Evolutionary conservation across 805 yeast species (phyloP).

Genomic region (Candida parachauliodes): DNA sequence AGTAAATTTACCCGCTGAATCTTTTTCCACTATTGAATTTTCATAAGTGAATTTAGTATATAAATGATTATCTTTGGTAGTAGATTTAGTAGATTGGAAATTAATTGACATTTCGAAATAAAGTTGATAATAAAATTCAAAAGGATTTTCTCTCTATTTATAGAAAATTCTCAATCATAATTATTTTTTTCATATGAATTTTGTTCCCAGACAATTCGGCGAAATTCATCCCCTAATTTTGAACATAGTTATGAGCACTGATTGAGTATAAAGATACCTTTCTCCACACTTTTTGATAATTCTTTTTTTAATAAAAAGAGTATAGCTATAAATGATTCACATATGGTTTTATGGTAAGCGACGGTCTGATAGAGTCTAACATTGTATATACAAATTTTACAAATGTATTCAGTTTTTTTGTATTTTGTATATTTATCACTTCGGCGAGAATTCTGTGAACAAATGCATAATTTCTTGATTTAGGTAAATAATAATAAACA

Average conservation of each 20-base stretch:
- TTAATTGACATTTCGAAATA: slow-evolving; percentile 29
- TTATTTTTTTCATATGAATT: slow-evolving; percentile 2
- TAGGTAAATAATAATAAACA: slow-evolving; percentile 4
- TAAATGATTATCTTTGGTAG: slow-evolving; percentile 48
- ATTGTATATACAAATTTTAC: neutral
- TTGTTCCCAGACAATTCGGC: neutral
- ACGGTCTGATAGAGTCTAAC: neutral
- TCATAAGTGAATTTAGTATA: slow-evolving; percentile 66
- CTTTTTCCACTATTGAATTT: slow-evolving; percentile 65
- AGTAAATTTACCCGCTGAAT: slow-evolving; percentile 44
- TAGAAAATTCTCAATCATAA: neutral
- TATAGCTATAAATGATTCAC: too few relatives aligned
- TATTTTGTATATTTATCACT: neutral
- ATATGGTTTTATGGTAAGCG: too few relatives aligned
- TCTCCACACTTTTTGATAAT: neutral
- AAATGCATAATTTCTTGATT: slow-evolving; percentile 3
- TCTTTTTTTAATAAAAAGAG: too few relatives aligned
- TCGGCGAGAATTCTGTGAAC: slow-evolving; percentile 6
- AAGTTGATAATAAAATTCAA: neutral
- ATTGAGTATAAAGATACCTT: neutral
- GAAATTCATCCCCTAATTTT: slow-evolving; percentile 3
- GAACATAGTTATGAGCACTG: slow-evolving; percentile 3
- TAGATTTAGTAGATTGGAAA: slow-evolving; percentile 53
- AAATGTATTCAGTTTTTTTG: neutral
- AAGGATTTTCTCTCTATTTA: neutral